A percentile compares a stretch with the other conserved stretches of the same genome.
phyloP scores from a whole-genome alignment of 2,329 filamentous ascomycete genomes.

The Trichoderma pleuroti region DNA sequence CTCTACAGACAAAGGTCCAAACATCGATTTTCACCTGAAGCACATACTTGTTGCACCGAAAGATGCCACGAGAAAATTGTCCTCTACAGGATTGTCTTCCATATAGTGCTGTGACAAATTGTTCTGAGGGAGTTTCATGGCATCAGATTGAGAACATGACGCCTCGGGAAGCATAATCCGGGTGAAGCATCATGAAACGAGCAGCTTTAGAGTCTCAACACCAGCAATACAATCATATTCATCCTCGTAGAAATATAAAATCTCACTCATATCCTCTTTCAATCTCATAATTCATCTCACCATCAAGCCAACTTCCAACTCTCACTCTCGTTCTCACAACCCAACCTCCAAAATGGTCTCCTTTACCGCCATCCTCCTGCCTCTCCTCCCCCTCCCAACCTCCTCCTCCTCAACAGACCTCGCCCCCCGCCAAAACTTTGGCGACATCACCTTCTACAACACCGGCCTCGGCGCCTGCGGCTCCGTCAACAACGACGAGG shows the following conservation, averaged over 20 bases:
- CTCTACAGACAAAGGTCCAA: neutral
- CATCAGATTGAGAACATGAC: neutral
- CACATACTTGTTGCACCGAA: neutral
- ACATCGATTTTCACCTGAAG: neutral
- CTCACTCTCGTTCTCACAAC: neutral
- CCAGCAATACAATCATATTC: neutral
- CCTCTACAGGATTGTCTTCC: rapidly evolving
- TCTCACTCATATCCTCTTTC: neutral
- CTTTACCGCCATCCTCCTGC: neutral
- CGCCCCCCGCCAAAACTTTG: neutral
- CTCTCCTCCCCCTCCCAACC: neutral
- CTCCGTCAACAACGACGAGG: constrained; percentile 46
- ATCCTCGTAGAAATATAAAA: neutral
- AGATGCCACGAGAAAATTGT: neutral
- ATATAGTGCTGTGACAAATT: neutral
- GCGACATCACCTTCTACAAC: constrained; percentile 54
- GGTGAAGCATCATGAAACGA: neutral
- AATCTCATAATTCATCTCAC: neutral
- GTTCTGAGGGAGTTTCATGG: neutral
- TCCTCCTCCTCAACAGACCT: constrained; percentile 29
- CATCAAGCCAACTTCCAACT: neutral
- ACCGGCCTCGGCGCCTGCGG: constrained; percentile 69
- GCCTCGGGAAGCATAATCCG: neutral
- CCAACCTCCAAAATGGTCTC: neutral
- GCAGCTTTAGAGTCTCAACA: neutral